phyloP scores from a whole-genome alignment of 305 asterid genomes.

The Caryopteris hybrid region DNA sequence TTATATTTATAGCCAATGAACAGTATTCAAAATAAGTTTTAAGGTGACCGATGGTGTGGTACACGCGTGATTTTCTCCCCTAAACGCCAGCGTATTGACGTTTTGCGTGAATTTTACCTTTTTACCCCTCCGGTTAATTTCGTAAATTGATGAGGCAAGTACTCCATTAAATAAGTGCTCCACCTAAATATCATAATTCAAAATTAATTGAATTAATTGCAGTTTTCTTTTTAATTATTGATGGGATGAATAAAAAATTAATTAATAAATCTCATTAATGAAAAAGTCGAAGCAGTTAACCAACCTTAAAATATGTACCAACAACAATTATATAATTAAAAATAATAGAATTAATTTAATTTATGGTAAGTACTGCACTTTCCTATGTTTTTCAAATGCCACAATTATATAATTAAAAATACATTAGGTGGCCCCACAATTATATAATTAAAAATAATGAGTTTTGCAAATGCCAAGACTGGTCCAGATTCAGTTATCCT shows the following conservation, averaged over 20 bases:
- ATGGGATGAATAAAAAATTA: too few species aligned
- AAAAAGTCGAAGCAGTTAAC: background rate
- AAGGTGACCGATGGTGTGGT: background rate
- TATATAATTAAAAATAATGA: slow-evolving; percentile 10
- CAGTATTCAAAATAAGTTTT: too few species aligned
- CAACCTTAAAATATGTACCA: background rate
- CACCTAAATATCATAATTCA: too few species aligned
- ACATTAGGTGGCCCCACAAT: slow-evolving; percentile 17
- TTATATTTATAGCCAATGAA: too few species aligned
- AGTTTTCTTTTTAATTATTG: too few species aligned
- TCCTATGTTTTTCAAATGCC: slow-evolving; percentile 3
- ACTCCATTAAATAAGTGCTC: too few species aligned
- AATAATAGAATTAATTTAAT: background rate
- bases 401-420: too few species aligned
- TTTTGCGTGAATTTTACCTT: background rate
- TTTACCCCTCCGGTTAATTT: too few species aligned
- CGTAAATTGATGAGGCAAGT: too few species aligned
- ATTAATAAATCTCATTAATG: too few species aligned
- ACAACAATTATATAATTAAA: background rate
- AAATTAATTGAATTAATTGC: too few species aligned
- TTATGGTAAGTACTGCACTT: background rate
- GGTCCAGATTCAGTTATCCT: slow-evolving; percentile 25
- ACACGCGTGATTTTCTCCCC: background rate
- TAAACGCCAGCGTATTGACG: background rate
- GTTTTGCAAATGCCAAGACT: slow-evolving; percentile 19